phyloP scores from a whole-genome alignment of 192 early-diverging fungal species.

The Backusella tuberculispora region DNA sequence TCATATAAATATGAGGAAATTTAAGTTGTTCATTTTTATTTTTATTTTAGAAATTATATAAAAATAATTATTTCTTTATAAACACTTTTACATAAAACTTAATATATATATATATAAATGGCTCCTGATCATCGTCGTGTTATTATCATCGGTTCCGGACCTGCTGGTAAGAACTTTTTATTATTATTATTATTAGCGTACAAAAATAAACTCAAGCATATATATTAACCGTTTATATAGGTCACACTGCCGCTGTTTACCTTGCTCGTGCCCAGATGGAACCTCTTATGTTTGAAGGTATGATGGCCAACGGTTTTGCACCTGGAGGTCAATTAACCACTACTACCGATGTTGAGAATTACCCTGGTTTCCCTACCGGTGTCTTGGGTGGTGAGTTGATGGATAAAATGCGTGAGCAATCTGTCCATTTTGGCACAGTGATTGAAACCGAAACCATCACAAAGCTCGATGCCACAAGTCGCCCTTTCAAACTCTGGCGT shows the following conservation, averaged over 20 bases:
- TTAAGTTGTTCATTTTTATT: not conserved
- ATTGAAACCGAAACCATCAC: constrained; percentile 91
- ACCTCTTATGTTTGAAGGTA: constrained; percentile 95
- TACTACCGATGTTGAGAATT: constrained; percentile 96
- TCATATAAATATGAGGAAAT: not conserved
- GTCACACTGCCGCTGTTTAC: constrained; percentile 98
- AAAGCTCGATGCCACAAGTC: constrained; percentile 73
- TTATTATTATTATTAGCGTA: not conserved
- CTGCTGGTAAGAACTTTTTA: constrained; percentile 61
- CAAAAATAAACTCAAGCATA: not conserved
- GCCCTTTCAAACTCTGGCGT: constrained; percentile 86
- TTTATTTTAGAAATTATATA: not conserved
- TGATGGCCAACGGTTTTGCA: constrained; percentile 85
- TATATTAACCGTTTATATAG: not conserved
- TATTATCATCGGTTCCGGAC: constrained; percentile 88
- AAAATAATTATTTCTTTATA: no score
- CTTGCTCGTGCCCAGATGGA: constrained; percentile 90
- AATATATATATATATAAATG: no score
- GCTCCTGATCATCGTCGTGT: constrained; percentile 54
- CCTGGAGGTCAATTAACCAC: constrained; percentile 81
- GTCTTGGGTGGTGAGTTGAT: constrained; percentile 86
- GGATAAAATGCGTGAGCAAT: constrained; percentile 86
- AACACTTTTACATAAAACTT: not conserved
- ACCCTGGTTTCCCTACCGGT: constrained; percentile 92
- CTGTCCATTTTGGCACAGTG: constrained; percentile 79